Evolutionary conservation across 305 asterid species (phyloP), one percentile per base, ranked within the genome.

Genomic region (Striga hermonthica): DNA sequence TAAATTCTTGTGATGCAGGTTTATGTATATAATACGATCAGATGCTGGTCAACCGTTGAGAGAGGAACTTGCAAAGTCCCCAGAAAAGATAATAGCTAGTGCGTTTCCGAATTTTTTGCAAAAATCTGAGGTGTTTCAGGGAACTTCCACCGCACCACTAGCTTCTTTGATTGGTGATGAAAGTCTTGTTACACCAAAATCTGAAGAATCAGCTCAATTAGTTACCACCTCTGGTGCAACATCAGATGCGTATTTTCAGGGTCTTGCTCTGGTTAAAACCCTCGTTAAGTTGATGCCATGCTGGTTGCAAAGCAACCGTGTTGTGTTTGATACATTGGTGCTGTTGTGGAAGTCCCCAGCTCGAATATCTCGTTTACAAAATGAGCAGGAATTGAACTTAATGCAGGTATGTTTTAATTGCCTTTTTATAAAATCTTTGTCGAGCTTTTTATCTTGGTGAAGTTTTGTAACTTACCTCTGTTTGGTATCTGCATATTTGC

Each of bases 41-140:
- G 99, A 94, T 82, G 96, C 97, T 84, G 99, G 99, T 73, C 99
- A 94, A 66, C 95, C 97, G 3, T 81, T 94, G 83, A 79, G 99
- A 79, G 99, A 94, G 79, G 99, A 94, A 80, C 96, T 94, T 74
- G 96, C 98, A 41, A 94, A 87, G 83, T 91, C 99, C 39, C 96
- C 98, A 6, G 97, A 91, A 62, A 94, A 94, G 86, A 88, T 94
- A 76, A 89, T 91, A 71, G 86, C 91, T 66, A 84, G 91, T 78
- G 98, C 98, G 63, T 94, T 94, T 73, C 91, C 97, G 57, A 97
- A 85, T 47, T 85, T 84, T 77, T 63, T 73, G 41, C 80, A 72
- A 43, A 85, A 81, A 67, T 50, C 81, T 45, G 99, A 88, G 70
- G 83, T 64, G 65, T 71, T 75, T 69, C 93, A 78, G 73, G 93